A percentile compares a stretch with the other conserved stretches of the same genome.
Conservation (phyloP, 1,284 basidiomycete species). For the Naganishia cerealis region DNA sequence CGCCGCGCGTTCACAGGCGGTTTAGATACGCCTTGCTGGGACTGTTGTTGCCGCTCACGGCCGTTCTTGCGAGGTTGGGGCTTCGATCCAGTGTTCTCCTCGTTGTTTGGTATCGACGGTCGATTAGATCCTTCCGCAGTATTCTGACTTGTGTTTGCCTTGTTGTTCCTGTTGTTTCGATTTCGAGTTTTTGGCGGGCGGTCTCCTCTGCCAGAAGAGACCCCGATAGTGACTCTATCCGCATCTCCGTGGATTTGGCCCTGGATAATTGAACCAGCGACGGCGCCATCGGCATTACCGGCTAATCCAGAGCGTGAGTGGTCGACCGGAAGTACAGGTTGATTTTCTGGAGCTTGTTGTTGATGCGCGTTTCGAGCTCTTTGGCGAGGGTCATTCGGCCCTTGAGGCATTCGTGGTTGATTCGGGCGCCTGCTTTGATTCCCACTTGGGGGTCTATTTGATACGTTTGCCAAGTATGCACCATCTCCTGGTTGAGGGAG, state of each 20-base stretch:
- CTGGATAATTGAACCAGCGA: not conserved
- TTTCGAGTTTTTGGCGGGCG: conserved; percentile 12
- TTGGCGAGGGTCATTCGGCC: not conserved
- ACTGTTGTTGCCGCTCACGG: conserved; percentile 1
- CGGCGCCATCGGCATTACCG: conserved; percentile 3
- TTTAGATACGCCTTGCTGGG: not conserved
- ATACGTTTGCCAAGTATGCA: conserved; percentile 36
- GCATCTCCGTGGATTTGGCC: not conserved
- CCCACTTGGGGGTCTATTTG: conserved; percentile 3
- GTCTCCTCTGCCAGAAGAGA: not conserved
- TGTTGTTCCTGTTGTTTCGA: conserved; percentile 14
- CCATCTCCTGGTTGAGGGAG: conserved; percentile 42
- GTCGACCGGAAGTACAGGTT: not conserved
- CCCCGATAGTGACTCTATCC: not conserved
- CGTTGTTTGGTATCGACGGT: not conserved
- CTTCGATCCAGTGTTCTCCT: not conserved
- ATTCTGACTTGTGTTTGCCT: not conserved
- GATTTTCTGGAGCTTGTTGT: not conserved
- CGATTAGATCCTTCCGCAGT: not conserved
- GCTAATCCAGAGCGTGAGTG: conserved; percentile 6
- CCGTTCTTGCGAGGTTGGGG: not conserved
- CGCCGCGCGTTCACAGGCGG: conserved; percentile 23
- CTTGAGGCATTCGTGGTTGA: not conserved
- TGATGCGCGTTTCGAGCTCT: not conserved
- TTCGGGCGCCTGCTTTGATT: not conserved